phyloP scores from a whole-genome alignment of 495 filamentous ascomycete species.

The Neurospora sp. region DNA sequence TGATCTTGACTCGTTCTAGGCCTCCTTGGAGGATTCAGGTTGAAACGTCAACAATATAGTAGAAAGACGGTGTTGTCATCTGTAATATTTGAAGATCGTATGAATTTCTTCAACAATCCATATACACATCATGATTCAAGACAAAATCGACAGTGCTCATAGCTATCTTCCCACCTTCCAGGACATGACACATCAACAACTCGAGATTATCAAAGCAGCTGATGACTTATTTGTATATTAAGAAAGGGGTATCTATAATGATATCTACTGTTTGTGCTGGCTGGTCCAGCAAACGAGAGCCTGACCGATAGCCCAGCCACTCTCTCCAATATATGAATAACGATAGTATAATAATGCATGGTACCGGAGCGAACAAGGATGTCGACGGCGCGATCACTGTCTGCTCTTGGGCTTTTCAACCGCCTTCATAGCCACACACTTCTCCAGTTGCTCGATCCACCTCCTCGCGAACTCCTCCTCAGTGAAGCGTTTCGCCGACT shows the following conservation, averaged over 20 bases:
- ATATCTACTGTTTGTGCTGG: not conserved
- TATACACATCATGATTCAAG: not conserved
- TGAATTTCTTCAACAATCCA: not conserved
- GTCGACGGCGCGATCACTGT: not conserved
- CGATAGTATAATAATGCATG: not conserved
- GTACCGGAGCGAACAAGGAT: not conserved
- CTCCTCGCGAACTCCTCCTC: constrained; percentile 72
- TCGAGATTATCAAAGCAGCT: not conserved
- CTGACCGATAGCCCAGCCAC: not conserved
- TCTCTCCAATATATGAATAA: not conserved
- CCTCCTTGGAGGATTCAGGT: not conserved
- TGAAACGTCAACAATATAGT: not conserved
- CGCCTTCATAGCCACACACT: constrained; percentile 45
- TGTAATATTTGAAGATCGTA: not conserved
- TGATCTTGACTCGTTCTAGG: not conserved
- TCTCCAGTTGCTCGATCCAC: constrained; percentile 65
- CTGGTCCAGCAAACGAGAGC: not conserved
- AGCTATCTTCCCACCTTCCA: not conserved
- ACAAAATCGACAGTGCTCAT: not conserved
- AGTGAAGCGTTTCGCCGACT: constrained; percentile 71
- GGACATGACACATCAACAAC: not conserved
- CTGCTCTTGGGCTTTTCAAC: not conserved
- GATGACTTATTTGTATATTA: not conserved
- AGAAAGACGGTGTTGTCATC: not conserved
- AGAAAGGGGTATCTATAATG: not conserved